Base-by-base conservation (phyloP, 2,329 filamentous ascomycete species). In the Biscogniauxia marginata region DNA sequence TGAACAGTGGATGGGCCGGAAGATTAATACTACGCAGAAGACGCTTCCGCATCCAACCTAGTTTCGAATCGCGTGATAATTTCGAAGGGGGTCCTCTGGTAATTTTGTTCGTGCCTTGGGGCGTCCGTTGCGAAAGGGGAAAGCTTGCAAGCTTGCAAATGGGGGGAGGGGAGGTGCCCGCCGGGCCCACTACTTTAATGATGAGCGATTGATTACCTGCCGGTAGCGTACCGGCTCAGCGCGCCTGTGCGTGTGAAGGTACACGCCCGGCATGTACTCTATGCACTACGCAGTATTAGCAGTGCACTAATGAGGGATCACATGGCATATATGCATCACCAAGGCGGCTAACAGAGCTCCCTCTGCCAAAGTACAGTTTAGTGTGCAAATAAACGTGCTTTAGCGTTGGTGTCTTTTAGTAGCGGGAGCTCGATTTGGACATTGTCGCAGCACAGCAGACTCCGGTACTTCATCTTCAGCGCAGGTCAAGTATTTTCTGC, bases 41-140 rank as follows among this genome's bases (percentile, higher is more conserved):
- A 30, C 13, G 25, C 25, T 30, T 30, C 25, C 25, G 13, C 6
- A 30, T 30, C 25, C 7, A 30, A 30, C 25, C 25, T 30, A 30
- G 25, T 30, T 30, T 30, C 25, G 25, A 7, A 30, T 34, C 49
- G 55, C 50, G 48, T 56, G 50, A 56, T 47, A 59, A 63, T 63
- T 62, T 63, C 55, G 13, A 30, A 43, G 49, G 56, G 56, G 56
- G 53, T 56, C 56, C 50, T 59, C 58, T 52, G n/a, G 52, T 58
- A 55, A 60, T 63, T 62, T 59, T 53, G 53, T 46, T 60, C 56
- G 44, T 47, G 59, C 25, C 25, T 30, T 30, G 25, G 25, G 25
- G 25, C 8, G 13, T 30, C 8, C 8, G 13, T 2, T 3, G 25
- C 25, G 25, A 30, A 30, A 30, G 25, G 25, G 25, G 25, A 30